These are phyloP conservation scores for Amborella trichopoda DNA, from an alignment of 164 flowering plant genomes.

Conservation along the genomic window DNA sequence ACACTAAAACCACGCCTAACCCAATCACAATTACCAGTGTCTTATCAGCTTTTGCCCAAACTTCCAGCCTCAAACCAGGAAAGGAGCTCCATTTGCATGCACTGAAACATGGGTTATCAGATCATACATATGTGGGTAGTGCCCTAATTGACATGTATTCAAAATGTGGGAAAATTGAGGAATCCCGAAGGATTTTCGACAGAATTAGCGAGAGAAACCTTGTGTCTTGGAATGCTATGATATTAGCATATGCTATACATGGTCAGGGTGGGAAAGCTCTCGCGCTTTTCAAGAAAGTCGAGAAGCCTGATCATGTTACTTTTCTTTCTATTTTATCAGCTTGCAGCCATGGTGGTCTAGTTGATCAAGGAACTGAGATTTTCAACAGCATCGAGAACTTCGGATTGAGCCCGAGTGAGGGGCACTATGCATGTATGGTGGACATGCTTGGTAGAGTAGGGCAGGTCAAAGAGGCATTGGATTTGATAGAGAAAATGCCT, in stretches of 20 bases:
- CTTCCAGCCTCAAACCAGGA: slow-evolving; percentile 11
- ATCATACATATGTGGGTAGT: slow-evolving; percentile 20
- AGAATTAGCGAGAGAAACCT: slow-evolving; percentile 12
- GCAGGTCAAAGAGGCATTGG: slow-evolving; percentile 14
- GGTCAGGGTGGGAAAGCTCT: slow-evolving; percentile 19
- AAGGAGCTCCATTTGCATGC: slow-evolving; percentile 20
- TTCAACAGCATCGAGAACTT: slow-evolving; percentile 18
- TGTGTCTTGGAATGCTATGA: slow-evolving; percentile 20
- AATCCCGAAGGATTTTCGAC: slow-evolving; percentile 17
- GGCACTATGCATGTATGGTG: slow-evolving; percentile 21
- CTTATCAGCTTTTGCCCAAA: slow-evolving; percentile 19
- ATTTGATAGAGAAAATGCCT: slow-evolving; percentile 12
- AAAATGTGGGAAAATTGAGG: slow-evolving; percentile 15
- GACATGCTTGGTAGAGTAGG: slow-evolving; percentile 20
- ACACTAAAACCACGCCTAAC: slow-evolving; percentile 11
- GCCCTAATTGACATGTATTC: slow-evolving; percentile 25
- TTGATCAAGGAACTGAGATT: slow-evolving; percentile 17
- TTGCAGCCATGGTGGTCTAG: slow-evolving; percentile 23
- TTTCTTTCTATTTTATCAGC: slow-evolving; percentile 20
- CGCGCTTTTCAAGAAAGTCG: slow-evolving; percentile 11
- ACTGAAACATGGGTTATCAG: slow-evolving; percentile 10
- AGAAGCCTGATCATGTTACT: slow-evolving; percentile 19
- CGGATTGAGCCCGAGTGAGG: slow-evolving; percentile 11
- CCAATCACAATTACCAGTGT: slow-evolving; percentile 18
- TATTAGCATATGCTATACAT: slow-evolving; percentile 17